Base-by-base conservation (phyloP, 305 asterid species). In the Andrographis paniculata region DNA sequence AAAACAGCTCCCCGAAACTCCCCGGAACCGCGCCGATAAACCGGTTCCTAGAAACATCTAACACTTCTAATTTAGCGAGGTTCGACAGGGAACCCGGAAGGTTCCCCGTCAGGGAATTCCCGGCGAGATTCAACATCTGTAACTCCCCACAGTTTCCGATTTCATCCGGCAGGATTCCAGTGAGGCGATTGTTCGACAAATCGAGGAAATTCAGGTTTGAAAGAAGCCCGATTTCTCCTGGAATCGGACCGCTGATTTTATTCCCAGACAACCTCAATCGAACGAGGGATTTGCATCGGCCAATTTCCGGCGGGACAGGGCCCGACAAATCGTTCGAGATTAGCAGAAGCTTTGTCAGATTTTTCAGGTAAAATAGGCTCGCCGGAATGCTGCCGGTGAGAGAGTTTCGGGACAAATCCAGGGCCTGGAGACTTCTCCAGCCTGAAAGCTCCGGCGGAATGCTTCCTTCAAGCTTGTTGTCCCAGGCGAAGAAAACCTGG, bases 401-500 rank as follows among this genome's bases (percentile, higher is more conserved):
- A 49, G 35, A 52, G 63, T 82, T 82, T 48, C 73, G 73, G 1
- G 93, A 82, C 35, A 82, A 75, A 57, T 82, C 93, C 46, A 82
- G 47, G 9, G 76, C 79, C 33, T 78, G 70, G 61, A 82, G 78
- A 39, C 69, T 71, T 54, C 43, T n/a, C 49, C 88, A 82, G 40
- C 65, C 20, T 8, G 74, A 76, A 21, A 82, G 43, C 64, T 76
- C 79, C 6, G 38, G 45, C 14, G 93, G 93, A 60, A 82, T 78
- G 50, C 57, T 67, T 49, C 85, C 93, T 13, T 48, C 62, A 11
- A 82, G 74, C 68, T 61, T 76, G 69, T 82, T 82, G 68, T 76
- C 72, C 93, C 93, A 82, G 20, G 88, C 80, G 10, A 76, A 78
- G 65, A 82, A 78, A 44, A 82, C 69, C 22, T 76, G 59, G 22